Percentiles rank a stretch among this genome's conserved stretches.
phyloP scores from a whole-genome alignment of 106 monocot genomes.

The Narthecium ossifragum region DNA sequence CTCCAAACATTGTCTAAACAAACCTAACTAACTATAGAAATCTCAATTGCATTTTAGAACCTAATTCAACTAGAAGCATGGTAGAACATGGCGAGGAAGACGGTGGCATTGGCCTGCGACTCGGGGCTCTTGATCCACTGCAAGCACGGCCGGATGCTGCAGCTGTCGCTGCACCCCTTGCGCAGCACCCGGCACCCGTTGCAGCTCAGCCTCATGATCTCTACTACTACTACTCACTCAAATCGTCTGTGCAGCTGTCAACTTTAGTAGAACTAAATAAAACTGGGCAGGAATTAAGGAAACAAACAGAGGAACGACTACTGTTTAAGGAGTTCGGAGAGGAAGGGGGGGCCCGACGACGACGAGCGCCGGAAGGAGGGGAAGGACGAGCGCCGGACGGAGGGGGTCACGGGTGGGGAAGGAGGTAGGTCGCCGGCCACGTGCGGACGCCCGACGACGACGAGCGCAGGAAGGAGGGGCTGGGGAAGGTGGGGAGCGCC shows the following conservation, averaged over 20 bases:
- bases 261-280: background rate
- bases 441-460: no score
- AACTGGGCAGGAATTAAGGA: background rate
- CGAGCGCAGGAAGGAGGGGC: no score
- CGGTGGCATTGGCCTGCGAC: background rate
- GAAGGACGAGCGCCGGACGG: no score
- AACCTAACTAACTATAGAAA: no score
- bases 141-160: background rate
- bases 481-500: no score
- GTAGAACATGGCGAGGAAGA: background rate
- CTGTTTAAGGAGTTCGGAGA: background rate
- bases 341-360: background rate
- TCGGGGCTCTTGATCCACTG: slow-evolving; percentile 3
- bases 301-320: background rate
- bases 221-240: background rate
- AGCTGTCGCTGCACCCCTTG: slow-evolving; percentile 3
- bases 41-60: no score
- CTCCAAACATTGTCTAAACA: no score
- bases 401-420: no score
- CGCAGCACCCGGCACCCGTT: slow-evolving; percentile 4
- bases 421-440: no score
- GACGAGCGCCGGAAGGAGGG: background rate
- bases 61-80: no score
- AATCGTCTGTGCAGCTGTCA: background rate
- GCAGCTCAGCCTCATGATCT: slow-evolving; percentile 1